Base-by-base conservation (phyloP, 306 rosid species). In the Quercus engelmannii region DNA sequence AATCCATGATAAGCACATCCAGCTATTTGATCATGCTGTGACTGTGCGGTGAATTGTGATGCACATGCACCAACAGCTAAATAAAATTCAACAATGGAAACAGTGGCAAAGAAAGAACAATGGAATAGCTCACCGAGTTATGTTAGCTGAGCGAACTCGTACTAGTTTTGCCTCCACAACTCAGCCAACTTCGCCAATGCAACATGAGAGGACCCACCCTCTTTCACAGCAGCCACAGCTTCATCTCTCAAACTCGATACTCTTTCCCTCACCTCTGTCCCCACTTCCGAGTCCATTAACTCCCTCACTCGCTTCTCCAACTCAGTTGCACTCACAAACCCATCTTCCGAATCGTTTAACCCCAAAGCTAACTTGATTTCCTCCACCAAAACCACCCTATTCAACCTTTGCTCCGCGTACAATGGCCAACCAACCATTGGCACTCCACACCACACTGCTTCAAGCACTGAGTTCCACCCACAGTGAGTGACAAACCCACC, bases 401-500 rank as follows among this genome's bases (percentile, higher is more conserved):
- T 85, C 69, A 85, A 1, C 80, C 67, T 81, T 41, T 85, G 85
- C 54, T 85, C 85, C 0, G 83, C 83, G 1, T 78, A 85, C 30
- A 85, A 11, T 10, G 85, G 88, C 88, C 88, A 85, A 1, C 73
- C 78, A 57, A 81, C 61, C 88, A 85, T 81, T 8, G 83, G 87
- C 5, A 84, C 75, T 0, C 83, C 87, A 3, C 55, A 55, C 2
- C 31, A 43, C 14, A 83, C 56, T 0, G 73, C 79, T 14, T 83
- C 86, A 78, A 83, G 4, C 79, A 80, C 79, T 10, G 87, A 82
- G 81, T 82, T 82, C 84, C 87, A 80, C 38, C 87, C 87, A n/a
- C 84, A 84, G 13, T 84, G 87, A 55, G 82, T 84, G 71, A 84
- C 82, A 7, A 84, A 84, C 23, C 58, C 84, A 2, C 85, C 80